Evolutionary conservation across 2,329 filamentous ascomycete species (phyloP), one percentile per base, ranked within the genome.

Genomic region (Hysterium pulicare): DNA sequence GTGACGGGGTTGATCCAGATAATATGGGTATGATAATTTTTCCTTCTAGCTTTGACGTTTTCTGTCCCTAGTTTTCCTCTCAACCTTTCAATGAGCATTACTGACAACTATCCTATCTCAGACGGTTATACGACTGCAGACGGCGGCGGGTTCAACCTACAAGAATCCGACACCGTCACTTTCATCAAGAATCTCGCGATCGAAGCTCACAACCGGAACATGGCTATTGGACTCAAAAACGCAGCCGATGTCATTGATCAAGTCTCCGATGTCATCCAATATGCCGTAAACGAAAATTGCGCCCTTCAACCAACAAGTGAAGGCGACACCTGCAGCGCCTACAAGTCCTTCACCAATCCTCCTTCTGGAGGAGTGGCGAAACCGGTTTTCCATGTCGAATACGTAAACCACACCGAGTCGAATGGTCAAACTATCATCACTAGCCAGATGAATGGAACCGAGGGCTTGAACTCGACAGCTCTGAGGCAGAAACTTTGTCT

Each of bases 361-460:
- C n/a, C n/a, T n/a, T n/a, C n/a, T n/a, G n/a, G 82, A 42, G 54
- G 73, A 8, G 75, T 74, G 4, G 71, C 72, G 23, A 86, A 87
- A 62, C 83, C 84, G 2, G 83, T 87, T 23, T 86, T 87, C 59
- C 79, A 86, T 58, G 84, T 87, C 48, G 84, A 87, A 66, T 87
- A 87, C 55, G 81, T 81, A 3, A 69, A 75, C n/a, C n/a, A n/a
- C n/a, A n/a, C n/a, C n/a, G n/a, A n/a, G n/a, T n/a, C n/a, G n/a
- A n/a, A n/a, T n/a, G n/a, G n/a, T n/a, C n/a, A n/a, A n/a, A n/a
- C n/a, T n/a, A n/a, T n/a, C n/a, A n/a, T n/a, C n/a, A n/a, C n/a
- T n/a, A n/a, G n/a, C n/a, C n/a, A n/a, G n/a, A n/a, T n/a, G n/a
- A n/a, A 78, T 5, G 68, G 73, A 9, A n/a, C 26, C 33, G 73